phyloP scores from a whole-genome alignment of 306 rosid species.

The Medicago truncatula region DNA sequence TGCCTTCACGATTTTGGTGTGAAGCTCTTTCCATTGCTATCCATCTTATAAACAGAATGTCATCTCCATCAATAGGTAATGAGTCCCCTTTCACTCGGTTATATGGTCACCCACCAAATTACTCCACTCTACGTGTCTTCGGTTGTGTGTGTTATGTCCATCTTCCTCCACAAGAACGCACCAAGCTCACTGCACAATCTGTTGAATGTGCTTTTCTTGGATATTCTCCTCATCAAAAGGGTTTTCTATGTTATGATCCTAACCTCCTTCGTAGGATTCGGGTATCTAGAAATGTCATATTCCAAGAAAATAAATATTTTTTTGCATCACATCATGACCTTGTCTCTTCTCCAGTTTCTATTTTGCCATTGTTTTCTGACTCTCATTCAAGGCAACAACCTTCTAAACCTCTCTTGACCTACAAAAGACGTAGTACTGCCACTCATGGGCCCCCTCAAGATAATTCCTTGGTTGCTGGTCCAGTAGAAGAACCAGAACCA shows the following conservation, averaged over 20 bases:
- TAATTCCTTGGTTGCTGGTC: background rate
- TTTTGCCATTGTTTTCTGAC: background rate
- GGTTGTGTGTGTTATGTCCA: conserved; percentile 10
- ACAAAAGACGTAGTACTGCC: background rate
- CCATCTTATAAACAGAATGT: background rate
- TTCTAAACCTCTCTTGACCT: background rate
- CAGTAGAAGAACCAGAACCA: background rate
- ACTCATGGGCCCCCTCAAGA: background rate
- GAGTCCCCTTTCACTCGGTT: background rate
- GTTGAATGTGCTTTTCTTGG: background rate
- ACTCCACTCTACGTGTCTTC: background rate
- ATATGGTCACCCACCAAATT: background rate
- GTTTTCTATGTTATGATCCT: background rate
- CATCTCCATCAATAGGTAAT: background rate
- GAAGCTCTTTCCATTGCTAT: background rate
- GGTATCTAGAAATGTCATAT: background rate
- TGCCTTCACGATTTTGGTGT: background rate
- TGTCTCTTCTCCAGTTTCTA: background rate
- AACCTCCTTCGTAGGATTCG: background rate
- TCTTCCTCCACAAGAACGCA: background rate
- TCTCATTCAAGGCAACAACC: background rate
- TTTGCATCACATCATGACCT: background rate
- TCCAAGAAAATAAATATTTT: background rate
- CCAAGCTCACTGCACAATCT: background rate
- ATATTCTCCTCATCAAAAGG: background rate